Evolutionary conservation across 176 grass and related monocot genomes (phyloP), one percentile per base, ranked within the genome.

Genomic region (Oryza coarctata): DNA sequence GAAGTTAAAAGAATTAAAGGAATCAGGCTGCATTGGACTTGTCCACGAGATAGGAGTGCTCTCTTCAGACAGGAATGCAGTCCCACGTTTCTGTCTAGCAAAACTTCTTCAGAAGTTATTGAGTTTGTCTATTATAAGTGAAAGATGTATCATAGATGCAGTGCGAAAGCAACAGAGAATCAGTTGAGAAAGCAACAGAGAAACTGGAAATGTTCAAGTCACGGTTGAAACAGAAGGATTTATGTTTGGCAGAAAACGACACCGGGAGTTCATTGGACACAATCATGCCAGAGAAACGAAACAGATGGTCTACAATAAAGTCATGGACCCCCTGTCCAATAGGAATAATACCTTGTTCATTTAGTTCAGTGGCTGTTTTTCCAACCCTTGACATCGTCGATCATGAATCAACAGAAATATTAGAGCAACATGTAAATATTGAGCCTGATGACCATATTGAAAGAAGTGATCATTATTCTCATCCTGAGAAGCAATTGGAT

Each of bases 271-370:
- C 47, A 26, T 60, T 44, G 3, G 80, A 52, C 43, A 84, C 45
- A 35, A 77, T 47, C 71, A 57, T 39, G 7, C 30, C 83, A 49
- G 87, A 76, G 65, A 82, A 87, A 77, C 26, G 22, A 75, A 77
- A 60, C 30, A 64, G 73, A 69, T 99, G 96, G 93, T 89, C 76
- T 70, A 12, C 93, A 63, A 60, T 85, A 0, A 90, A 91, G 73
- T 91, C 87, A 5, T 99, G 96, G 93, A 93, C 79, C 27, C 85
- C 90, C 32, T 95, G 96, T 80, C 93, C 93, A 0, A 88, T 98
- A 61, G 93, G 92, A 33, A 98, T 91, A 83, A 20, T 95, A 79
- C 88, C 96, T 11, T 98, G 96, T 75, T 95, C 87, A 72, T 95
- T 90, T 86, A 98, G 96, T 90, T 98, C 93, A 65, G 88, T 79